Conservation (phyloP, 1,284 basidiomycete genomes). For the Coniferiporia sulphurascens region DNA sequence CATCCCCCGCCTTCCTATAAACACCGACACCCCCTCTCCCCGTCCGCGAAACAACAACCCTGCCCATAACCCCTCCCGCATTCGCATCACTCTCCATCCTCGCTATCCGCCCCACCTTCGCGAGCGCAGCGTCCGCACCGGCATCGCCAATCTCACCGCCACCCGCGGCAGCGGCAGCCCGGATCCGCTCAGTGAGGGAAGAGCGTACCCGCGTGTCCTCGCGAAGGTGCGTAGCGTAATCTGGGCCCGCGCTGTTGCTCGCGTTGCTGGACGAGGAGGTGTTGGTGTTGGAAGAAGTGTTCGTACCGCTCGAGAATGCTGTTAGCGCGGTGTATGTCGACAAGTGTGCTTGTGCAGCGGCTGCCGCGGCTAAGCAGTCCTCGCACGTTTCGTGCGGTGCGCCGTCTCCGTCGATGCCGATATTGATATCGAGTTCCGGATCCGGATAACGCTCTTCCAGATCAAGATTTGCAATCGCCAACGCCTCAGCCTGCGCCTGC, state of each 20-base stretch:
- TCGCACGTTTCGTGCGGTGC: no score
- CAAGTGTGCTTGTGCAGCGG: no score
- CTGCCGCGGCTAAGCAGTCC: no score
- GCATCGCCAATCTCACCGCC: no score
- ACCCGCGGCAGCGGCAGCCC: no score
- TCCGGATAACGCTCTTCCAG: no score
- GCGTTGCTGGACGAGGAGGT: neutral
- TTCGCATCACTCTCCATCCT: neutral
- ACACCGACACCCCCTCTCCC: constrained; percentile 7
- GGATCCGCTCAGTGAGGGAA: neutral
- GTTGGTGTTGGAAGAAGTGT: neutral
- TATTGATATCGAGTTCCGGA: no score
- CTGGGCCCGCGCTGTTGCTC: neutral
- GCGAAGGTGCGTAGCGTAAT: neutral
- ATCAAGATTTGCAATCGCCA: no score
- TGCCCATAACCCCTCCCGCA: neutral
- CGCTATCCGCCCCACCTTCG: neutral
- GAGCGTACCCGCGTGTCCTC: neutral
- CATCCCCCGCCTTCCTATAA: neutral
- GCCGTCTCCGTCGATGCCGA: no score
- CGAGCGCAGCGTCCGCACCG: neutral
- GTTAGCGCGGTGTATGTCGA: no score
- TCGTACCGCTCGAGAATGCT: neutral
- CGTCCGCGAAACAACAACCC: neutral
- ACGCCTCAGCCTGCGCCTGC: neutral